phyloP scores from a whole-genome alignment of 1,284 basidiomycete genomes.

The Tilletia walkeri region DNA sequence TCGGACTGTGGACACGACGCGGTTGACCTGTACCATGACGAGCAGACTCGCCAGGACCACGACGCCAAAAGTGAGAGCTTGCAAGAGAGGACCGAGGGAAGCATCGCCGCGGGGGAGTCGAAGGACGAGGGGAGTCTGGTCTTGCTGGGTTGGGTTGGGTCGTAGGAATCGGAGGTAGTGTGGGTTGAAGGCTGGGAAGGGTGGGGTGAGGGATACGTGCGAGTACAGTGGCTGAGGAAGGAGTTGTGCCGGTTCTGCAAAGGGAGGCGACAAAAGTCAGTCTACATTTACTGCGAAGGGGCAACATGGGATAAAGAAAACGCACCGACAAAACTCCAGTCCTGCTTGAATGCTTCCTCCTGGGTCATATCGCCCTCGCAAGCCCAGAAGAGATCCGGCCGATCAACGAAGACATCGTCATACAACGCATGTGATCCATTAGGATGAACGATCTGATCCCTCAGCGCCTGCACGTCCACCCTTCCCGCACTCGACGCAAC shows the following conservation, averaged over 20 bases:
- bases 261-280: neutral
- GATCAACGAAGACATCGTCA: constrained; percentile 7
- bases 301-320: neutral
- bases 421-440: neutral
- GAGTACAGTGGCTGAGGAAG: constrained; percentile 7
- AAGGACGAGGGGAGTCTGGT: neutral
- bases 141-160: neutral
- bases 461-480: neutral
- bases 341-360: constrained; percentile 15
- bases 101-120: constrained; percentile 1
- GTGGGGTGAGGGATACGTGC: constrained; percentile 7
- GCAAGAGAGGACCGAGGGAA: constrained; percentile 3
- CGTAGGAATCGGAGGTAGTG: constrained; percentile 12
- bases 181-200: constrained; percentile 12
- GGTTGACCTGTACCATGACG: neutral
- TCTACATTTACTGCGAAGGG: neutral
- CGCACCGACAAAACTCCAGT: constrained; percentile 16
- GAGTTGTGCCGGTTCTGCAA: neutral
- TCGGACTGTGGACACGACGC: neutral
- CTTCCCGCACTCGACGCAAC: neutral
- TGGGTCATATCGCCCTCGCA: constrained; percentile 10
- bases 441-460: neutral
- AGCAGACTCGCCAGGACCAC: neutral
- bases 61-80: neutral
- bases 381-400: constrained; percentile 9